These are phyloP conservation scores for Phytophthora cryptogea DNA, from an alignment of 352 stramenopile genomes.

Conservation along the genomic window DNA sequence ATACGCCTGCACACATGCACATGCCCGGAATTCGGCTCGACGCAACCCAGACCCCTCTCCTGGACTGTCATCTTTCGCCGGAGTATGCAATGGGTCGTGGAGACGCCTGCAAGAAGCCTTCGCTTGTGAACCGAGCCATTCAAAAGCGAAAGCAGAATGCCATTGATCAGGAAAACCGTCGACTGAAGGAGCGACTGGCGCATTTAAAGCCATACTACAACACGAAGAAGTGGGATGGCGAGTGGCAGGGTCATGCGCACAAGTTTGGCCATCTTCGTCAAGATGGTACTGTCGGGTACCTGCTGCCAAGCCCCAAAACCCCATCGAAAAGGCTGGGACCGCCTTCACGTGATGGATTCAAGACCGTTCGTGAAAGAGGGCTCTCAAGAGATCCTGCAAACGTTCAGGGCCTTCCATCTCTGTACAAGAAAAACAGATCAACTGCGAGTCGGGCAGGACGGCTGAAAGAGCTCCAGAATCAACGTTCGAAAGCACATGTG, in stretches of 20 bases:
- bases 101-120: conserved; percentile 72
- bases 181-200: conserved; percentile 55
- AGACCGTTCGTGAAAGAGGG: conserved; percentile 14
- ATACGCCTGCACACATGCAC: conserved; percentile 58
- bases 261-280: conserved; percentile 71
- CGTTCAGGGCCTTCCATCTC: conserved; percentile 18
- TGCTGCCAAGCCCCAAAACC: conserved; percentile 48
- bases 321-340: conserved; percentile 14
- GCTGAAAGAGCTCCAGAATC: conserved; percentile 16
- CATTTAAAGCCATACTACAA: conserved; percentile 73
- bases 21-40: conserved; percentile 76
- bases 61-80: conserved; percentile 78
- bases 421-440: conserved; percentile 14
- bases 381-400: conserved; percentile 12
- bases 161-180: conserved; percentile 71
- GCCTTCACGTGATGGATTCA: conserved; percentile 13
- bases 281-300: conserved; percentile 69
- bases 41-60: conserved; percentile 63
- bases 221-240: conserved; percentile 70
- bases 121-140: conserved; percentile 63
- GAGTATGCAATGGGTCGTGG: conserved; percentile 61
- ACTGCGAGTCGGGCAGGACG: conserved; percentile 26
- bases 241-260: conserved; percentile 61
- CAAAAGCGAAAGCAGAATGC: conserved; percentile 51
- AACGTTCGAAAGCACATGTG: not conserved